Conservation (phyloP, 768 basidiomycete genomes). For the Suillus weaverae region DNA sequence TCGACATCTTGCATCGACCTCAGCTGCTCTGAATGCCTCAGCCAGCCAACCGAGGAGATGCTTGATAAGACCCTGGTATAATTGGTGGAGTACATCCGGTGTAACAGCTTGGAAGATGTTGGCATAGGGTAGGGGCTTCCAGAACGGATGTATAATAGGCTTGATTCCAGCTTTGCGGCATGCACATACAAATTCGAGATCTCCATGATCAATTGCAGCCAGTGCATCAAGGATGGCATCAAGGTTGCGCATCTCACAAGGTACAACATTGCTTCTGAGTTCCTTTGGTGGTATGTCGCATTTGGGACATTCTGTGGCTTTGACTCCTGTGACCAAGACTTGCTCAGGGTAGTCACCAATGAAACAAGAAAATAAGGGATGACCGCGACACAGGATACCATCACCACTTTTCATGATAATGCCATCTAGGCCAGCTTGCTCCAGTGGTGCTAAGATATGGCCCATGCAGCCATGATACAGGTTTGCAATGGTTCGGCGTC, state of each 20-base stretch:
- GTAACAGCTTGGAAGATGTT: neutral
- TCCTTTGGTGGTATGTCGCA: too few species aligned
- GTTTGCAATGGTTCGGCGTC: neutral
- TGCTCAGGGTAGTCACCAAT: neutral
- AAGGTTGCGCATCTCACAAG: too few species aligned
- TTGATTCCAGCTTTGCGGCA: neutral
- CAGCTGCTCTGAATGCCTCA: neutral
- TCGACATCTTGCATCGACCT: neutral
- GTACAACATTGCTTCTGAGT: too few species aligned
- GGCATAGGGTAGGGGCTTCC: neutral
- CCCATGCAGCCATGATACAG: neutral
- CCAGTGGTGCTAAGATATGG: neutral
- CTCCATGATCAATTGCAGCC: neutral
- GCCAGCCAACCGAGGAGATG: neutral
- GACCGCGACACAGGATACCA: neutral
- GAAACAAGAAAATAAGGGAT: neutral
- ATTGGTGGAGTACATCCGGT: neutral
- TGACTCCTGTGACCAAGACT: neutral
- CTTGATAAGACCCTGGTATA: neutral
- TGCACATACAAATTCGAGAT: neutral
- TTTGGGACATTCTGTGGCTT: neutral
- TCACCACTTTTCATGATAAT: neutral
- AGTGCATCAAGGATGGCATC: neutral
- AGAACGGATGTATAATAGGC: neutral
- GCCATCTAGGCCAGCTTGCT: neutral